These are phyloP conservation scores for Epipyxis sp. DNA, from an alignment of 108 stramenopile species.

Conservation along the genomic window DNA sequence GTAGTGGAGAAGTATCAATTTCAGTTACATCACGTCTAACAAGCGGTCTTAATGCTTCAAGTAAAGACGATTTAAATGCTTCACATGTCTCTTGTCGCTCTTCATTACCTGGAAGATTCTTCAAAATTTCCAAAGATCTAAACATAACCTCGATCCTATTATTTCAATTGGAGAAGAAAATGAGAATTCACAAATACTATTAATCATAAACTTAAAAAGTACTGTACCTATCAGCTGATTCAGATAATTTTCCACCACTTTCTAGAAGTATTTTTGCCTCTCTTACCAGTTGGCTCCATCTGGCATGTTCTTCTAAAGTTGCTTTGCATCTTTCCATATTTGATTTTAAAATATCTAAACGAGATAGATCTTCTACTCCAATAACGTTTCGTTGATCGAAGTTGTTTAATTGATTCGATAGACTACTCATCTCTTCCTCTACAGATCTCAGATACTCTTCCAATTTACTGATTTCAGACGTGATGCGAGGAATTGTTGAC, in stretches of 20 bases:
- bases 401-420: background rate
- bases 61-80: background rate
- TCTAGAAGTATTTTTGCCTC: constrained; percentile 13
- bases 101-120: constrained; percentile 26
- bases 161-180: no score
- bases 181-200: no score
- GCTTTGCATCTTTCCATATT: constrained; percentile 27
- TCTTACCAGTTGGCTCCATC: constrained; percentile 24
- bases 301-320: constrained; percentile 24
- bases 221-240: constrained; percentile 27
- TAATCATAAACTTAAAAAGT: no score
- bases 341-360: constrained; percentile 19
- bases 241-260: constrained; percentile 16
- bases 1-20: background rate
- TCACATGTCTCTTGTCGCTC: background rate
- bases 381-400: background rate
- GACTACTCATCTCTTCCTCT: background rate
- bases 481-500: constrained; percentile 15
- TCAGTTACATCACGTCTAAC: background rate
- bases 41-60: constrained; percentile 7
- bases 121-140: constrained; percentile 11
- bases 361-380: constrained; percentile 25
- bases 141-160: constrained; percentile 10
- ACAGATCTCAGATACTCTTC: constrained; percentile 11
- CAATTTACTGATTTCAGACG: constrained; percentile 7